Evolutionary conservation across 192 early-diverging fungal genomes (phyloP).

Genomic region (Cladochytrium replicatum): DNA sequence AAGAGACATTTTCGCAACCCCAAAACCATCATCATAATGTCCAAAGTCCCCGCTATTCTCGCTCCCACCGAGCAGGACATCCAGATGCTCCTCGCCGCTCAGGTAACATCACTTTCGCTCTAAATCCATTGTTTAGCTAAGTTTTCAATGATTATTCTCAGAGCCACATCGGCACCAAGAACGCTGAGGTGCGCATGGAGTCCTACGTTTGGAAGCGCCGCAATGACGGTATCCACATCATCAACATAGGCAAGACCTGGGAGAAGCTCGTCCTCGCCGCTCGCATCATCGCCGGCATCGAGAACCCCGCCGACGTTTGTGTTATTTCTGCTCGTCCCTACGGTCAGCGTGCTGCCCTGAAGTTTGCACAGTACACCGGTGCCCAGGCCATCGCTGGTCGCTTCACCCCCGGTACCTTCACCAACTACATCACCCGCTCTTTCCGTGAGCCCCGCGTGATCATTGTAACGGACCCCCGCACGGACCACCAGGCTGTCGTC

Average conservation of each 20-base stretch:
- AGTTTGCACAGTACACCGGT: slow-evolving; percentile 98
- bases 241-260: slow-evolving; percentile 99
- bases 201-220: slow-evolving; percentile 97
- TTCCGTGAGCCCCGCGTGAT: slow-evolving; percentile 99
- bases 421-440: slow-evolving; percentile 99
- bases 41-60: slow-evolving; percentile 52
- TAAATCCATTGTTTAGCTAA: background rate
- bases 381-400: slow-evolving; percentile 98
- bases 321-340: slow-evolving; percentile 95
- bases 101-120: slow-evolving; percentile 25
- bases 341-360: slow-evolving; percentile 97
- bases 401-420: slow-evolving; percentile 99
- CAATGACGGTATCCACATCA: slow-evolving; percentile 93
- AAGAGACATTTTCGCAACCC: no score
- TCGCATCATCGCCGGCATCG: slow-evolving; percentile 95
- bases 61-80: slow-evolving; percentile 88
- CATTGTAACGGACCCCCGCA: slow-evolving; percentile 93
- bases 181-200: slow-evolving; percentile 87
- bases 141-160: slow-evolving; percentile 9
- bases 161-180: slow-evolving; percentile 97
- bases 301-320: slow-evolving; percentile 96
- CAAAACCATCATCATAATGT: slow-evolving; percentile 36
- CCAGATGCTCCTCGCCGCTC: slow-evolving; percentile 88
- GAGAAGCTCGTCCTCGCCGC: slow-evolving; percentile 99
- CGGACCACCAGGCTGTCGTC: slow-evolving; percentile 96